Base-by-base conservation (phyloP, 345 rosid species). In the Melaleuca alternifolia region DNA sequence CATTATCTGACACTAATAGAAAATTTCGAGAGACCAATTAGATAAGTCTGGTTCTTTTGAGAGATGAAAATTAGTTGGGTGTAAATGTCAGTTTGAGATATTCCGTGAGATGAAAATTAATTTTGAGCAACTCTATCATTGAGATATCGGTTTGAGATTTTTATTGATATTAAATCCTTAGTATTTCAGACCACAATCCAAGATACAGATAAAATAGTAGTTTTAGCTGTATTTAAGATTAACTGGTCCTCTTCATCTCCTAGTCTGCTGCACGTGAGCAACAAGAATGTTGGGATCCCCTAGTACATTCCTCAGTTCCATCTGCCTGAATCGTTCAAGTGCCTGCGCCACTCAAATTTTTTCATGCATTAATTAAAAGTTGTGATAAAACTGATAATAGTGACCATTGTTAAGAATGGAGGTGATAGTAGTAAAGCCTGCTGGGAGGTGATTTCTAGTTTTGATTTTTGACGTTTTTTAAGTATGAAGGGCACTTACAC, bases 101-200 rank as follows among this genome's bases (percentile, higher is more conserved):
- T 0, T 1, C 0, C 26, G 16, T 12, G 71, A 59, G 13, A 26
- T 0, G 1, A n/a, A n/a, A 59, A 6, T 59, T 59, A 59, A 1
- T 59, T n/a, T n/a, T 30, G 8, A 12, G 18, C 26, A 26, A 59
- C n/a, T 6, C 2, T 59, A 21, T 59, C 0, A n/a, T n/a, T 2
- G 71, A 12, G 28, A 1, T 59, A 7, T 3, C 53, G 0, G 7
- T n/a, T n/a, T 59, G 9, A 59, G 18, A 12, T 11, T 59, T 59
- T 59, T 59, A 0, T 11, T 59, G 9, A 16, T n/a, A 59, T 59
- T n/a, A 59, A 6, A 6, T 33, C 11, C 33, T n/a, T 59, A 59
- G 16, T 24, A 59, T 59, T 59, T 26, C 9, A 59, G 4, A n/a
- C 33, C 62, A 56, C 3, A 56, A 56, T 13, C 62, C 24, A 10